These are phyloP conservation scores for Paraurostyla sp. DNA, from an alignment of 73 alveolate species.

Conservation along the genomic window DNA sequence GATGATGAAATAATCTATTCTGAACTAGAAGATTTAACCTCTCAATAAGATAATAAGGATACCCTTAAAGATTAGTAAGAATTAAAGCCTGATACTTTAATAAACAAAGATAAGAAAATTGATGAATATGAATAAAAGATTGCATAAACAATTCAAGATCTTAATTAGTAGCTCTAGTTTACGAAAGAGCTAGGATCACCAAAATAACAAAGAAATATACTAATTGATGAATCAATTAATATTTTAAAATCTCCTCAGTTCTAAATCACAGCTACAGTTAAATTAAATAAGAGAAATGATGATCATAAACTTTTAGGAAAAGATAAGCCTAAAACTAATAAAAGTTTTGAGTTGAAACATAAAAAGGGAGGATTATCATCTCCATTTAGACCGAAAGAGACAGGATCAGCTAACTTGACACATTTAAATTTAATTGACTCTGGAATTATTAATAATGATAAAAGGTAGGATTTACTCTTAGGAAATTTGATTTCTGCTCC, in stretches of 20 bases:
- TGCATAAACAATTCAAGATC: not conserved
- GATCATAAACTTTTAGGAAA: not conserved
- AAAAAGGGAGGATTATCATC: not conserved
- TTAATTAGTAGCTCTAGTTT: not conserved
- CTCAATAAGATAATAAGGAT: too few species aligned
- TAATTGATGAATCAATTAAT: not conserved
- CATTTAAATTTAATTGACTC: not conserved
- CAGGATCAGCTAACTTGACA: not conserved
- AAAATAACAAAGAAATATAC: not conserved
- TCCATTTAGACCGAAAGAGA: slow-evolving; percentile 1
- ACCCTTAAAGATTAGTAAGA: too few species aligned
- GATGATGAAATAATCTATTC: too few species aligned
- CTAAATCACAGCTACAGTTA: slow-evolving; percentile 20
- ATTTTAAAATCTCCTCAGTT: not conserved
- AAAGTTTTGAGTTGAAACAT: slow-evolving; percentile 17
- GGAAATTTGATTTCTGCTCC: not conserved
- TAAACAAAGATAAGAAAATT: not conserved
- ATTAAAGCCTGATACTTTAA: too few species aligned
- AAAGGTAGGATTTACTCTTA: not conserved
- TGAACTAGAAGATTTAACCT: too few species aligned
- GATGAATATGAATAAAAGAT: not conserved
- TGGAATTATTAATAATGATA: too few species aligned
- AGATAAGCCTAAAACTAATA: slow-evolving; percentile 14
- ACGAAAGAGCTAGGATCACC: not conserved
- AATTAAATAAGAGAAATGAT: not conserved